Base-by-base conservation (phyloP, 2,329 filamentous ascomycete species). In the Cordyceps fumosorosea region DNA sequence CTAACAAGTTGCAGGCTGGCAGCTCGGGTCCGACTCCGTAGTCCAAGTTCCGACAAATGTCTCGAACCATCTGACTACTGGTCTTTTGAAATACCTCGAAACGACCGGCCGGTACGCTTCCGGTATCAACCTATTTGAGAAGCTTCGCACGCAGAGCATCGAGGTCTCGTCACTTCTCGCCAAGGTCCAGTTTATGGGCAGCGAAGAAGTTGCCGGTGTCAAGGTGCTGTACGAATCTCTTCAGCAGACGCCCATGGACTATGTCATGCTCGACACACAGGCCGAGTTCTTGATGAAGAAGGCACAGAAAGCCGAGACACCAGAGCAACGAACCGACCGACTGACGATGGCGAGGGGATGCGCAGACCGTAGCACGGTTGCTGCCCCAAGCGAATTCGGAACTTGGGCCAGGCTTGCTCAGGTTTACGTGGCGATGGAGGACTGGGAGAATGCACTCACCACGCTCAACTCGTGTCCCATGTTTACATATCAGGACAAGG, bases 401-500 rank as follows among this genome's bases (percentile, higher is more conserved):
- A 98, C 95, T 0, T 99, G 95, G 95, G 93, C 95, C 62, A 84
- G 93, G 62, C 77, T 99, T 65, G 93, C 93, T 2, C 91, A 98
- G 72, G 89, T 98, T 37, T 99, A 99, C 69, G 90, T 98, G 61
- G 85, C 89, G 56, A 85, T 96, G 76, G 95, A 99, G 73, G 91
- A 96, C 72, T 99, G 95, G 92, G 95, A 98, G 71, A 86, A 98
- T 67, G 95, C 95, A 0, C 83, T 99, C 26, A 87, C 96, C 5
- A 98, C 95, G 4, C 82, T 99, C 58, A 99, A 99, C 77, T 99
- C 95, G 20, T 99, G 95, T 74, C 95, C 95, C 10, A 99, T 99
- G 95, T 99, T 99, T 75, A 99, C 95, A 7, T 98, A 99, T 75
- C 95, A 98, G 75, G 95, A 99, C 76, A 98, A 97, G 75, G 95